Percentiles rank a stretch among this genome's conserved stretches.
Conservation (phyloP, 768 basidiomycete genomes). For the Cyclocybe aegerita region DNA sequence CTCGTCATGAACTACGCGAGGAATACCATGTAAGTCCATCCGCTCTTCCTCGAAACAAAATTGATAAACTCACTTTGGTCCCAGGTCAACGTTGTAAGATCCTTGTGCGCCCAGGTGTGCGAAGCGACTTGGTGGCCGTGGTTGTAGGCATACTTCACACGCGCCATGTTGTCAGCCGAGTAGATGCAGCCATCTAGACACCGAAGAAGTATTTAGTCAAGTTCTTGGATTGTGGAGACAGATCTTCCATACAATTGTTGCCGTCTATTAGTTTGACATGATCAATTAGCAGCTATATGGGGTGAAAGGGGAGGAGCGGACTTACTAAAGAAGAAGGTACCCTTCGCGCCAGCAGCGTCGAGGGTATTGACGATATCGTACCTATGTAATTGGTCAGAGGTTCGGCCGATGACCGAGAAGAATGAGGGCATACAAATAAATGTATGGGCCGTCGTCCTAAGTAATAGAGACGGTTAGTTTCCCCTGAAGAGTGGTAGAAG, state of each 20-base stretch:
- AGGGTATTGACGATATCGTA: constrained; percentile 31
- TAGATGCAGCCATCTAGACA: constrained; percentile 38
- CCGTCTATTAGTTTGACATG: constrained; percentile 24
- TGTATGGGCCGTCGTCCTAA: constrained; percentile 37
- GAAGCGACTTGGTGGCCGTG: constrained; percentile 44
- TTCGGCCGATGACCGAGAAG: background rate
- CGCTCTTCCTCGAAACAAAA: background rate
- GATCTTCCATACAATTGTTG: constrained; percentile 31
- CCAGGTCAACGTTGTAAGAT: constrained; percentile 29
- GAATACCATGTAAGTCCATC: background rate
- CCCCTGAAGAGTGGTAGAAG: background rate
- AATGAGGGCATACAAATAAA: constrained; percentile 20
- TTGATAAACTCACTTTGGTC: constrained; percentile 26
- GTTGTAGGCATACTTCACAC: constrained; percentile 35
- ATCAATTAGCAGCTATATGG: background rate
- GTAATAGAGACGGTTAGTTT: background rate
- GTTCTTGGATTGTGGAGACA: background rate
- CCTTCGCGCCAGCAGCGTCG: constrained; percentile 34
- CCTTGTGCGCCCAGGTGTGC: constrained; percentile 44
- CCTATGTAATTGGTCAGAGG: constrained; percentile 6
- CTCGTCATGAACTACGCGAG: constrained; percentile 27
- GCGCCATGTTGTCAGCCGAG: constrained; percentile 16
- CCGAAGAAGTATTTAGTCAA: background rate
- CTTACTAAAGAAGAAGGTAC: constrained; percentile 43
- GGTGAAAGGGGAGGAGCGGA: background rate